Evolutionary conservation across 129 eudicot genomes (phyloP).

Genomic region (Saussurea involucrata): DNA sequence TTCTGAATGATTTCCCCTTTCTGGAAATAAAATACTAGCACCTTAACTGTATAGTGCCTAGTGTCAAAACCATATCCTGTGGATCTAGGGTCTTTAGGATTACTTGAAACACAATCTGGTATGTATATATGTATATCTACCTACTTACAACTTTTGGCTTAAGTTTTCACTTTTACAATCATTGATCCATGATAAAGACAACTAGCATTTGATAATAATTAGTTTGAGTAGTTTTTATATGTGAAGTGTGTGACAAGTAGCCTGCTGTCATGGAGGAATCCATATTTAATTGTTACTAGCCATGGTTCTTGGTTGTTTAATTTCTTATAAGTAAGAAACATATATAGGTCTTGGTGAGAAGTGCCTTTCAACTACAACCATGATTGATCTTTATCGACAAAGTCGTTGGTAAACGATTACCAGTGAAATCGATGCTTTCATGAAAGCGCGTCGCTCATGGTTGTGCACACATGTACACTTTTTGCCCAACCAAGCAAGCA

Average conservation of each 20-base stretch:
- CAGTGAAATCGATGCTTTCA: conserved; percentile 15
- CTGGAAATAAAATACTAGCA: neutral
- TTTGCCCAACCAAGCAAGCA: conserved; percentile 25
- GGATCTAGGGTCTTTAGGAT: neutral
- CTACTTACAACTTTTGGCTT: conserved; percentile 8
- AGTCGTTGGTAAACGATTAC: conserved; percentile 33
- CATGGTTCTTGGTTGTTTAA: conserved; percentile 4
- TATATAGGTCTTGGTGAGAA: conserved; percentile 15
- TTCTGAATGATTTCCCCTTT: neutral
- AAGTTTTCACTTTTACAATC: conserved; percentile 1
- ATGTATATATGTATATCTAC: neutral
- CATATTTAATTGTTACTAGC: conserved; percentile 5
- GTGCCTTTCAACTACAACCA: conserved; percentile 23
- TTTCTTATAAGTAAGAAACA: conserved; percentile 1
- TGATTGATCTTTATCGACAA: conserved; percentile 27
- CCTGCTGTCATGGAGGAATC: conserved; percentile 10
- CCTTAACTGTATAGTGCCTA: neutral
- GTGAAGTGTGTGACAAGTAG: conserved; percentile 44
- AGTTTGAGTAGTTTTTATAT: conserved; percentile 17
- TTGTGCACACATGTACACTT: conserved; percentile 6
- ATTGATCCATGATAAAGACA: conserved; percentile 22
- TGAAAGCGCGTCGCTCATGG: conserved; percentile 23
- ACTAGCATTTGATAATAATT: conserved; percentile 6
- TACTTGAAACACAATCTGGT: neutral
- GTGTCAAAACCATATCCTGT: neutral